phyloP scores from a whole-genome alignment of 768 basidiomycete genomes.

The Kwoniella newhampshirensis region DNA sequence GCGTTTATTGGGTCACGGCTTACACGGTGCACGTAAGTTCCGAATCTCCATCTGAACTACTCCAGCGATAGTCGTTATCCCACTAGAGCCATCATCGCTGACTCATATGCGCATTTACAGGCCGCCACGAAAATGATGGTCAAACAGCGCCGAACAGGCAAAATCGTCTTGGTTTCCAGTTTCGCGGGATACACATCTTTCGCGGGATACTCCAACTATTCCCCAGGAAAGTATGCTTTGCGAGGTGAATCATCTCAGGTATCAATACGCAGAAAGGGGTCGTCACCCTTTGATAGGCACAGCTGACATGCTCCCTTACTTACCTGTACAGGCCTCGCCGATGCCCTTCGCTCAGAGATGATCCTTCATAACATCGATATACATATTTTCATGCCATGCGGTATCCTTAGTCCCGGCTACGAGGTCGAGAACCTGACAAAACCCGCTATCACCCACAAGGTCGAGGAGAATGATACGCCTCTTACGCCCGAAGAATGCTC shows the following conservation, averaged over 20 bases:
- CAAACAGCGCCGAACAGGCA: conserved; percentile 60
- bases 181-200: conserved; percentile 73
- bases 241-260: conserved; percentile 60
- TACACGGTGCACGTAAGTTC: conserved; percentile 60
- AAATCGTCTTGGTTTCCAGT: conserved; percentile 74
- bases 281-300: too few relatives aligned
- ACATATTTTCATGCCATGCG: conserved; percentile 78
- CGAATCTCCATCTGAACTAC: background rate
- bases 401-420: conserved; percentile 75
- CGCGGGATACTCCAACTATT: conserved; percentile 74
- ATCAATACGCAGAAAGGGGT: too few relatives aligned
- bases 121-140: conserved; percentile 69
- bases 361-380: conserved; percentile 72
- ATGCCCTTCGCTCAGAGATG: conserved; percentile 75
- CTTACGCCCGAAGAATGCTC: conserved; percentile 68
- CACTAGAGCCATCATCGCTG: background rate
- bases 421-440: conserved; percentile 75
- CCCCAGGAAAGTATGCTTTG: conserved; percentile 81
- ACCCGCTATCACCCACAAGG: conserved; percentile 69
- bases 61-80: too few relatives aligned
- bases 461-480: conserved; percentile 72
- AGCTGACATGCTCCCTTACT: too few relatives aligned
- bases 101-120: conserved; percentile 53
- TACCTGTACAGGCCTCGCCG: conserved; percentile 66
- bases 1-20: conserved; percentile 62